Percentiles rank a stretch among this genome's conserved stretches.
phyloP scores from a whole-genome alignment of 352 stramenopile genomes.

The Globisporangium spiculum region DNA sequence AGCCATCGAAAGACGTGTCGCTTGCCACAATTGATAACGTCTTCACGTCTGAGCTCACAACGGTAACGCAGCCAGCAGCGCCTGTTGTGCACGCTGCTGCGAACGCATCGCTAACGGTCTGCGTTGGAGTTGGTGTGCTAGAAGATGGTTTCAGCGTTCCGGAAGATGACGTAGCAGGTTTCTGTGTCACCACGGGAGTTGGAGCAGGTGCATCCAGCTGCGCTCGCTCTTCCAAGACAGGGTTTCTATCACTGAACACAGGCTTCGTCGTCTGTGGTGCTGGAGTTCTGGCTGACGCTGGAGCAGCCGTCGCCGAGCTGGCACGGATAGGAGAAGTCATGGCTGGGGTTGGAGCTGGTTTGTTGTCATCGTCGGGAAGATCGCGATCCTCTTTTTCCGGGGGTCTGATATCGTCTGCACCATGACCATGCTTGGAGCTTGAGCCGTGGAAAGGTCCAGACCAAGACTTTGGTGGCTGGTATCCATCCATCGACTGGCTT shows the following conservation, averaged over 20 bases:
- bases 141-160: background rate
- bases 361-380: background rate
- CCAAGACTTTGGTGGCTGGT: background rate
- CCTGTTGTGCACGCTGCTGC: constrained; percentile 5
- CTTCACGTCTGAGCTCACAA: constrained; percentile 15
- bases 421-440: constrained; percentile 1
- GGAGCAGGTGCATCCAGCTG: background rate
- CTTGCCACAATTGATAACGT: constrained; percentile 4
- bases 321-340: background rate
- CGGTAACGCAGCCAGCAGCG: constrained; percentile 8
- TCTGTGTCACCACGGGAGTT: constrained; percentile 2
- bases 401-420: background rate
- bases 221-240: constrained; percentile 1
- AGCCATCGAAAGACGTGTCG: constrained; percentile 1
- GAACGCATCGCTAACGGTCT: background rate
- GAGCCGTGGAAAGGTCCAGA: background rate
- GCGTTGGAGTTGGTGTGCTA: background rate
- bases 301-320: background rate
- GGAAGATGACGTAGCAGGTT: background rate
- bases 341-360: background rate
- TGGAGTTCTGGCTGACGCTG: background rate
- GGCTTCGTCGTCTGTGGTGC: background rate
- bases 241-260: background rate
- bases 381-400: background rate
- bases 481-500: background rate